Evolutionary conservation across 345 rosid species (phyloP), one percentile per base, ranked within the genome.

Genomic region (Dovyalis caffra): DNA sequence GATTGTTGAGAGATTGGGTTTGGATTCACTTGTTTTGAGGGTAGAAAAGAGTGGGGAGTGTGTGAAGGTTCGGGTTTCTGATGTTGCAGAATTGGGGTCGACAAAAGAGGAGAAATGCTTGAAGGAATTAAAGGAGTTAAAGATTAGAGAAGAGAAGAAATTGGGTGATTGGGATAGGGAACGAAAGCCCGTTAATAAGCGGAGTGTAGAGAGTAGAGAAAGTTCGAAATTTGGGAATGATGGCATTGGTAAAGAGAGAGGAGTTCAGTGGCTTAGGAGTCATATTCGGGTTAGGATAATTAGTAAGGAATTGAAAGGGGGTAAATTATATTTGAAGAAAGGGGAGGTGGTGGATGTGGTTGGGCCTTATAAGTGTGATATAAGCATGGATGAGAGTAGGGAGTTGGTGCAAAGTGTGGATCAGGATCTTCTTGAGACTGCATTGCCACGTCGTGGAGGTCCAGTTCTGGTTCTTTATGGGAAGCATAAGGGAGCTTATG

Each of bases 371-470:
- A 77, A 64, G 0, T 94, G 98, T 43, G 92, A 92, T 79, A 66
- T 94, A 61, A 74, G 83, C 12, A 87, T 94, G 91, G 98, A 90
- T 74, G 97, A 87, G 79, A 86, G 78, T 14, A 80, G 80, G 63
- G 97, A 94, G 79, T 78, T 94, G 83, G 79, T 94, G 34, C 91
- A 90, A 82, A 91, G 88, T 26, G 88, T 94, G 11, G 84, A 89
- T 79, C 98, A 92, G 82, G 89, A 90, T 63, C 70, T 86, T 74
- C 93, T 94, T 9, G 95, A 94, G 90, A 92, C 95, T 51, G 98
- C 94, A 75, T 80, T 94, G 79, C 97, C 97, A 0, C 87, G 85
- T 69, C 83, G 86, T 18, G 97, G 92, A 12, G 97, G 95, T 6
- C 80, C 82, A 0, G 94, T 95, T 26, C 84, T 92, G 75, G 83